Evolutionary conservation across 2,329 filamentous ascomycete species (phyloP).

Genomic region (Fusarium clavum): DNA sequence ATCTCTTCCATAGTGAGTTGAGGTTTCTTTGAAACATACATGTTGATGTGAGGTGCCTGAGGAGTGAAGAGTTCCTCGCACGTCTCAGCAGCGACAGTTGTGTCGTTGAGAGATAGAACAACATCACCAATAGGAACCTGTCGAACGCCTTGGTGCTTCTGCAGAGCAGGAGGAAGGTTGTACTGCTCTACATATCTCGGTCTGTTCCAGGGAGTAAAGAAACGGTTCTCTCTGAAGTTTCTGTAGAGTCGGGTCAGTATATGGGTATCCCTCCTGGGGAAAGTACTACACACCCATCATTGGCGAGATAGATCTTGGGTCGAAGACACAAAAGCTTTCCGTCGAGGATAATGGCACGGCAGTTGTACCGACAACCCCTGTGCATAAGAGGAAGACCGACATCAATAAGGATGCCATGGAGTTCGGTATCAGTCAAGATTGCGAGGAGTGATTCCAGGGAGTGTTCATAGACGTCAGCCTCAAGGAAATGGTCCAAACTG

Average conservation of each 20-base stretch:
- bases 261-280: too few relatives aligned
- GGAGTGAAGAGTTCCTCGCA: slow-evolving; percentile 53
- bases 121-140: slow-evolving; percentile 57
- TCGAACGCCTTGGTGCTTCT: slow-evolving; percentile 58
- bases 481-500: slow-evolving; percentile 73
- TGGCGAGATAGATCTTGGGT: slow-evolving; percentile 77
- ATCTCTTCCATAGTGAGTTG: rapidly evolving
- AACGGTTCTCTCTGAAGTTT: slow-evolving; percentile 54
- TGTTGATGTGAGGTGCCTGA: slow-evolving; percentile 36
- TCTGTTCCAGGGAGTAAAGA: slow-evolving; percentile 56
- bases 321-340: slow-evolving; percentile 77
- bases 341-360: slow-evolving; percentile 58
- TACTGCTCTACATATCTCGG: slow-evolving; percentile 52
- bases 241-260: background rate
- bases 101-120: slow-evolving; percentile 54
- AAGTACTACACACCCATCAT: slow-evolving; percentile 63
- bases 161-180: slow-evolving; percentile 65
- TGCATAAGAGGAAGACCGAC: slow-evolving; percentile 58
- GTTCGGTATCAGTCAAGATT: slow-evolving; percentile 49
- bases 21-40: background rate
- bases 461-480: slow-evolving; percentile 54
- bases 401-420: slow-evolving; percentile 55
- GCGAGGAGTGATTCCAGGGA: slow-evolving; percentile 49
- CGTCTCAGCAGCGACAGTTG: slow-evolving; percentile 55
- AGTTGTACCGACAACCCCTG: slow-evolving; percentile 52